Evolutionary conservation across 805 yeast species (phyloP), one percentile per base, ranked within the genome.

Genomic region (Pichia gijzeniarum): DNA sequence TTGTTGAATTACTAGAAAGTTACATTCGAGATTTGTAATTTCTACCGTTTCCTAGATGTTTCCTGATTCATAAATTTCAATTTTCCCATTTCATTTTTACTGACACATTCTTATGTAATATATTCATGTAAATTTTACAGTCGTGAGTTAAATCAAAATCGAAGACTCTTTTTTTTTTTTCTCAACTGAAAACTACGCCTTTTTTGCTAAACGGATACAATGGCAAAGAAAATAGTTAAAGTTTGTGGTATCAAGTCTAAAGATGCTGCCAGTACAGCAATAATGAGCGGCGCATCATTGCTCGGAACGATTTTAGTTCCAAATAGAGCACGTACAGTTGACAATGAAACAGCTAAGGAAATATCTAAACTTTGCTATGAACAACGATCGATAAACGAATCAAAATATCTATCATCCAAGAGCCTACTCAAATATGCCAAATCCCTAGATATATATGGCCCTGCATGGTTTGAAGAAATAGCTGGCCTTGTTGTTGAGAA

Each of bases 221-320:
- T 55, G 57, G 19, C 41, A 2, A 28, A 35, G 4, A 53, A 56
- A n/a, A 35, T 86, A n/a, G 84, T 85, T 5, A 91, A 91, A 59
- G 79, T 91, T 4, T 91, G 99, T 61, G 99, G 99, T 0, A 60
- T 91, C 19, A 76, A 76, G 52, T 71, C 82, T 2, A 59, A 64
- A 0, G 83, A 80, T 38, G 86, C 86, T 0, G 97, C 96, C 0
- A 49, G 63, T n/a, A 57, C 55, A 5, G 96, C 96, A 0, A 64
- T 89, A 0, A 76, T 74, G 0, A 51, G 69, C 6, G 95, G 95
- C 0, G 90, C 97, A 0, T 77, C 84, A 52, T 61, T 87, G 35
- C 56, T 91, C 2, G 99, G 99, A 1, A 77, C 86, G 53, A 93
- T 93, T 25, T 62, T 93, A 59, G 98, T 89, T 2, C 98, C 97